Conservation (phyloP, 768 basidiomycete species). For the Suillus subalutaceus region DNA sequence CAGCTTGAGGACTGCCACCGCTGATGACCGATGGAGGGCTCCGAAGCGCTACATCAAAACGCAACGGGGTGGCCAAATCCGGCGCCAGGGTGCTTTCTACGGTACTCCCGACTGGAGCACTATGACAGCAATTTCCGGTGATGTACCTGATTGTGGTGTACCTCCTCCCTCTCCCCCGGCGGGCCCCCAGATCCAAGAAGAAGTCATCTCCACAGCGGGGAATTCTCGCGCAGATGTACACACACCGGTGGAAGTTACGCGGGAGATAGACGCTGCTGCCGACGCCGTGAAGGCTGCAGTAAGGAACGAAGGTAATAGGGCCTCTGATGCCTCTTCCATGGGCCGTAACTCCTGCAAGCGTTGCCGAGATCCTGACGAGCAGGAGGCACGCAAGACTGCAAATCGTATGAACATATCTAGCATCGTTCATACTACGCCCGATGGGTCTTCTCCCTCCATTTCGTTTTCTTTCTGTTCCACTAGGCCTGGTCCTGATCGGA, state of each 20-base stretch:
- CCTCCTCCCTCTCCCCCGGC: not conserved
- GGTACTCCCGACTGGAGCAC: constrained; percentile 5
- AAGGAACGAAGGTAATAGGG: not conserved
- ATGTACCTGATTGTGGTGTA: not conserved
- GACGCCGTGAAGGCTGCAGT: no score
- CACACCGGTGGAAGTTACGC: not conserved
- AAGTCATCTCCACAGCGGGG: not conserved
- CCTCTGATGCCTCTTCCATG: not conserved
- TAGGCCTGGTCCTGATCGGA: not conserved
- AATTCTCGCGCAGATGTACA: not conserved
- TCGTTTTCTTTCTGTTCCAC: not conserved
- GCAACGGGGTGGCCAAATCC: not conserved
- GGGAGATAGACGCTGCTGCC: not conserved
- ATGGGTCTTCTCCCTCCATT: not conserved
- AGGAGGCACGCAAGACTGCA: not conserved
- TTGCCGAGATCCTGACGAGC: not conserved
- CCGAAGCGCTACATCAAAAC: not conserved
- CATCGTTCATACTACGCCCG: not conserved
- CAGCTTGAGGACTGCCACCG: not conserved
- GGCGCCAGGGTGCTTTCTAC: constrained; percentile 12
- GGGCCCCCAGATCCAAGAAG: not conserved
- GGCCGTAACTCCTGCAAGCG: not conserved
- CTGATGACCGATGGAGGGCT: not conserved
- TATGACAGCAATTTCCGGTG: not conserved
- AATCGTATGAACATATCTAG: constrained; percentile 5